Evolutionary conservation across 2,329 filamentous ascomycete genomes (phyloP), one percentile per base, ranked within the genome.

Genomic region (Colletotrichum limetticola): DNA sequence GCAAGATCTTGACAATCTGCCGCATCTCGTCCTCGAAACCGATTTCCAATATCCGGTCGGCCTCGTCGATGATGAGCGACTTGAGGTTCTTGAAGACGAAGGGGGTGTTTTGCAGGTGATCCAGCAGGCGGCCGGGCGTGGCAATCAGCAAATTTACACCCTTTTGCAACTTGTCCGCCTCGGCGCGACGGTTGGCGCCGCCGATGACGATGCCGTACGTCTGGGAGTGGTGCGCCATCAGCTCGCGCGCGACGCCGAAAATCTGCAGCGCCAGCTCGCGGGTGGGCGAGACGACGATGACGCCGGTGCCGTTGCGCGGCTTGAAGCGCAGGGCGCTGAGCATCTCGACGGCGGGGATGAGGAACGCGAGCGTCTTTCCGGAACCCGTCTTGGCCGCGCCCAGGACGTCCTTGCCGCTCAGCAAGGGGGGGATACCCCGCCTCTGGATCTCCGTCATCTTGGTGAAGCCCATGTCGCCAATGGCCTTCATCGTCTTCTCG

Each of bases 11-110:
- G 83, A 98, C 92, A 77, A 99, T 98, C 82, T 97, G 93, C 76
- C 94, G 90, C 94, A 99, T 98, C 85, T 99, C 97, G 80, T 98
- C 97, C 83, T 99, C 97, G 87, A 99, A 99, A 78, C 97, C 96
- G 75, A 98, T 94, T 85, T 99, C 97, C 57, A 99, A 86, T 75
- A 99, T 98, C 60, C 97, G 92, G 82, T 99, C 97, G 22, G 97
- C 97, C 85, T 99, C 97, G 78, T 99, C 97, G 77, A 98, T 98
- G 76, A 99, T 91, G 46, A 99, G 88, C 1, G 95, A 94, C 83
- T 95, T 95, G 78, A 98, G 85, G 83, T 98, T 98, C 88, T 97
- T 97, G 89, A 94, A 98, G 53, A 92, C 86, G 76, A 98, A 98
- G 24, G 93, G 93, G 0, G 97, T 98, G 81, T 96, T 98, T 82